phyloP scores from a whole-genome alignment of 2,329 filamentous ascomycete species.

The Chalaropsis thielavioides region DNA sequence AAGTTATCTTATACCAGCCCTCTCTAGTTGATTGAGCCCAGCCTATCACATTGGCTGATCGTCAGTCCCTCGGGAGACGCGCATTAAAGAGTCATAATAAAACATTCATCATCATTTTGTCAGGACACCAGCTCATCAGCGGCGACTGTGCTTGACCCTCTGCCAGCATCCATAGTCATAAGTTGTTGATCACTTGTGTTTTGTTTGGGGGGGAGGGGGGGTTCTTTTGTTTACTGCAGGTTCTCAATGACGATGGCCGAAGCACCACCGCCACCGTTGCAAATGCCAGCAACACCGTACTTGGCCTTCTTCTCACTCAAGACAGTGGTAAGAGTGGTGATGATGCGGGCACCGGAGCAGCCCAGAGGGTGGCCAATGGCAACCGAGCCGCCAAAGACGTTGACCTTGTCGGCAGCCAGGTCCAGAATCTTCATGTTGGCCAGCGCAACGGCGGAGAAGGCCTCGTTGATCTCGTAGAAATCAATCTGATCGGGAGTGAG shows the following conservation, averaged over 20 bases:
- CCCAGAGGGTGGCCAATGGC: slow-evolving; percentile 92
- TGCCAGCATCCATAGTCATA: background rate
- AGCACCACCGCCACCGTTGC: slow-evolving; percentile 93
- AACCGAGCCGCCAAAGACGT: slow-evolving; percentile 87
- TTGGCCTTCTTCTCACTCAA: slow-evolving; percentile 83
- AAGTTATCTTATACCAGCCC: background rate
- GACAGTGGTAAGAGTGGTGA: slow-evolving; percentile 78
- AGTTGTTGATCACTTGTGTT: background rate
- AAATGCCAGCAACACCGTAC: slow-evolving; percentile 88
- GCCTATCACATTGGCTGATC: background rate
- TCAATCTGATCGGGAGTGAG: slow-evolving; percentile 66
- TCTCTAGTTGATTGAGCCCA: background rate
- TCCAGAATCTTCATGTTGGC: slow-evolving; percentile 89
- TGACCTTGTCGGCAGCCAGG: slow-evolving; percentile 72
- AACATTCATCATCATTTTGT: slow-evolving; percentile 7
- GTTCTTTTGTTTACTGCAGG: slow-evolving; percentile 37
- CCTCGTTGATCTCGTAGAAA: slow-evolving; percentile 98
- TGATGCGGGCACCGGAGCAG: slow-evolving; percentile 83
- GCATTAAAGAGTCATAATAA: slow-evolving; percentile 10
- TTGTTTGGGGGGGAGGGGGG: no score
- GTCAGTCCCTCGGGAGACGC: background rate
- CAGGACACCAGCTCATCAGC: background rate
- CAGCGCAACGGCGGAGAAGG: slow-evolving; percentile 89
- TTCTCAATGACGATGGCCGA: slow-evolving; percentile 84
- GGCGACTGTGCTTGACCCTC: background rate